Base-by-base conservation (phyloP, 192 early-diverging fungal genomes). In the Podila horticola region DNA sequence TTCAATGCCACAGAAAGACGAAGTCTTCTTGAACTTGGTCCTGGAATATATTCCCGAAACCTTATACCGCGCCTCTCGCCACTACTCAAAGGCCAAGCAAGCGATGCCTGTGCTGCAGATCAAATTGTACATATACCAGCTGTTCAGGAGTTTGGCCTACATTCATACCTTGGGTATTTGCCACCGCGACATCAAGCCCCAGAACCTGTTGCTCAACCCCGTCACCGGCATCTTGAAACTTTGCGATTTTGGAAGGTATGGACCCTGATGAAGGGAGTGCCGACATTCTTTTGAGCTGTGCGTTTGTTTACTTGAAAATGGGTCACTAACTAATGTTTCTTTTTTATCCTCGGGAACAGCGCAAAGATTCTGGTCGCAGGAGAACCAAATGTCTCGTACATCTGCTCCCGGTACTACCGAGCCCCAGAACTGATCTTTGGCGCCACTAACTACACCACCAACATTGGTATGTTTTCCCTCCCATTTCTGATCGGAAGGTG, bases 181-280 rank as follows among this genome's bases (percentile, higher is more conserved):
- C 86, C 98, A 99, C 76, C 92, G 98, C 70, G 98, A 99, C 84
- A 98, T 99, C 82, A 99, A 99, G 87, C 98, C 98, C 66, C 98
- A 98, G 85, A 99, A 99, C 82, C 84, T 99, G 84, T 88, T 99
- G 62, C 87, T 99, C 52, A 94, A 98, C 82, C 94, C 95, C 64
- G 67, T 88, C 13, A 93, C 91, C 9, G 96, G 97, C 19, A 91
- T 98, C 63, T 86, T 99, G 51, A 99, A 98, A 79, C 88, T 99
- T 60, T 98, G 97, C 82, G 98, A 99, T 84, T 99, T 99, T 88
- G 98, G 98, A 64, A 89, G 86, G 87, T 88, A 82, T 24, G n/a
- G 1, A 22, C 4, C 19, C 1, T 5, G 15, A 17, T 5, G 11
- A n/a, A n/a, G 19, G 24, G 22, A 9, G 52, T 8, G 4, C n/a